Percentiles rank a stretch among this genome's conserved stretches.
Conservation (phyloP, 1,139 yeast species). For the Yamadazyma diddensiae region DNA sequence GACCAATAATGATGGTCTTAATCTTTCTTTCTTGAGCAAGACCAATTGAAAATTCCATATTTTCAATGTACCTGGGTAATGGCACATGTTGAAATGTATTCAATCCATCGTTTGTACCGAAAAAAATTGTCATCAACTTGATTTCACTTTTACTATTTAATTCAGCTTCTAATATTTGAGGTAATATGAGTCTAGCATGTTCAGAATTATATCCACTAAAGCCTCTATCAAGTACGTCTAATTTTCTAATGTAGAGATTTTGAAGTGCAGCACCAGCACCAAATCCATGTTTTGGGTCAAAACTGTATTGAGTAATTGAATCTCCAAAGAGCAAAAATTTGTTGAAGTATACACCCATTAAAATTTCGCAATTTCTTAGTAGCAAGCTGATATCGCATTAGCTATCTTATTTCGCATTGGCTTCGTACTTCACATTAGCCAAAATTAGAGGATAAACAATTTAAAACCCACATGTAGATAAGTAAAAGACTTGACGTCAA, state of each 20-base stretch:
- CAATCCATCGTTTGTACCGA: conserved; percentile 75
- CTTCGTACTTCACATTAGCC: too few species aligned
- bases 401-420: too few species aligned
- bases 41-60: conserved; percentile 41
- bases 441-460: too few species aligned
- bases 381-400: too few species aligned
- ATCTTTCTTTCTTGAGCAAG: conserved; percentile 38
- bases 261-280: conserved; percentile 52
- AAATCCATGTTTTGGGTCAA: conserved; percentile 35
- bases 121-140: conserved; percentile 53
- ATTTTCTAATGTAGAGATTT: conserved; percentile 43
- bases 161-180: conserved; percentile 45
- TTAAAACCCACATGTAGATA: too few species aligned
- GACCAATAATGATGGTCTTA: conserved; percentile 57
- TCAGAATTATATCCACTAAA: conserved; percentile 60
- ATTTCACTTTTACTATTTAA: conserved; percentile 26
- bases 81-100: conserved; percentile 54
- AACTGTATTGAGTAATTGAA: conserved; percentile 60
- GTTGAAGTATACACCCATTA: conserved; percentile 15
- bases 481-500: too few species aligned
- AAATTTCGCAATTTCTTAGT: background rate
- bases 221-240: conserved; percentile 61
- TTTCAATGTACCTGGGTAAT: conserved; percentile 43
- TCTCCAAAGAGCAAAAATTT: conserved; percentile 66
- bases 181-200: conserved; percentile 47